These are phyloP conservation scores for Boletus bicolor DNA, from an alignment of 768 basidiomycete genomes.

Conservation along the genomic window DNA sequence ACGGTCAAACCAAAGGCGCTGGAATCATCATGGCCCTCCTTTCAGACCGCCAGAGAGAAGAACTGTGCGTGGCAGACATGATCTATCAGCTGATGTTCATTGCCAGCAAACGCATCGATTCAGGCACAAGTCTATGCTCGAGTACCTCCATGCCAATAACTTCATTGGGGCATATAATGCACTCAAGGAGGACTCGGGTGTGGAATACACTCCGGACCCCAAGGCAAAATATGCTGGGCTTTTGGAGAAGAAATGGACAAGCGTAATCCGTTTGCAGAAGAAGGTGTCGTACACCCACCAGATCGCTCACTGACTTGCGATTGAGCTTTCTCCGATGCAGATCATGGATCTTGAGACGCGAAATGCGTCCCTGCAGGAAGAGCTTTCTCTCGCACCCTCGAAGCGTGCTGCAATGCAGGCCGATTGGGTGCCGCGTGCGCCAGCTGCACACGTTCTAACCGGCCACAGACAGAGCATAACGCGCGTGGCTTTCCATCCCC, in stretches of 20 bases:
- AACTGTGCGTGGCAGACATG: constrained; percentile 37
- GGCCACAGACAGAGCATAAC: constrained; percentile 79
- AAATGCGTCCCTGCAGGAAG: constrained; percentile 76
- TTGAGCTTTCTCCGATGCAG: constrained; percentile 38
- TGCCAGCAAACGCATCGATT: constrained; percentile 12
- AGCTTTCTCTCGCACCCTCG: constrained; percentile 48
- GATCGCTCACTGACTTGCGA: constrained; percentile 2
- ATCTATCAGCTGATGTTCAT: constrained; percentile 9
- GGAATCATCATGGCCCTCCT: constrained; percentile 37
- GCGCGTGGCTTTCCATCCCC: constrained; percentile 81
- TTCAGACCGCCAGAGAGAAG: constrained; percentile 46
- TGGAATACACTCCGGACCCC: constrained; percentile 76
- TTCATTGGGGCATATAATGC: constrained; percentile 62
- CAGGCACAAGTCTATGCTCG: constrained; percentile 79
- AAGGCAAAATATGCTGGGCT: constrained; percentile 84
- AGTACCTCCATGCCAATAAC: constrained; percentile 68
- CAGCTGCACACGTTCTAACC: constrained; percentile 72
- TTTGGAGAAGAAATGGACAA: constrained; percentile 97
- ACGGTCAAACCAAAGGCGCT: constrained; percentile 8
- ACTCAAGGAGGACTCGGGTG: constrained; percentile 49
- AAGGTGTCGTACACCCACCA: constrained; percentile 51
- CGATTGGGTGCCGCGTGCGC: constrained; percentile 88
- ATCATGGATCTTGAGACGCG: constrained; percentile 94
- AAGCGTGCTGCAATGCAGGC: constrained; percentile 58
- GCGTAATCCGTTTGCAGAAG: constrained; percentile 92